Evolutionary conservation across 1,284 basidiomycete species (phyloP).

Genomic region (Laetiporus sulphureus): DNA sequence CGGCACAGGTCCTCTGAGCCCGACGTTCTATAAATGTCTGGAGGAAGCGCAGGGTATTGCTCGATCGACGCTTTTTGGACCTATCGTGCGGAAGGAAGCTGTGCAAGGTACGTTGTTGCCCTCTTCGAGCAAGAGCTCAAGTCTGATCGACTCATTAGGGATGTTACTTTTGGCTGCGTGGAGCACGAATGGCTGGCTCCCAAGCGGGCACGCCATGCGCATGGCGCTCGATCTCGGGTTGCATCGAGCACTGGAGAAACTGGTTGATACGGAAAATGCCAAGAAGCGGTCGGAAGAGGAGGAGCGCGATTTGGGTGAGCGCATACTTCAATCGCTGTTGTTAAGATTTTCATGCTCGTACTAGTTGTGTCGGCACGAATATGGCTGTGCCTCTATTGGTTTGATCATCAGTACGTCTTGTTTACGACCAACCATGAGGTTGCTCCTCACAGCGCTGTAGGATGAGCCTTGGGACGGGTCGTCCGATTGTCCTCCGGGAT

Average conservation of each 20-base stretch:
- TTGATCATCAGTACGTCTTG: constrained; percentile 79
- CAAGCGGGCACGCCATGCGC: constrained; percentile 87
- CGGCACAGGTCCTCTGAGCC: constrained; percentile 77
- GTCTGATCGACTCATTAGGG: constrained; percentile 34
- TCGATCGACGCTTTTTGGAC: constrained; percentile 86
- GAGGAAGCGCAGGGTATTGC: constrained; percentile 95
- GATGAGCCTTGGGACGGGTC: constrained; percentile 86
- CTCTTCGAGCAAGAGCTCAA: neutral
- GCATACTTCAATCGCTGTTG: neutral
- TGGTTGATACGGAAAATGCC: constrained; percentile 61
- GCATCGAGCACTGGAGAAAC: constrained; percentile 84
- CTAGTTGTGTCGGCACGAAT: constrained; percentile 86
- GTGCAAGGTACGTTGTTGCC: constrained; percentile 72
- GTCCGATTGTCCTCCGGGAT: constrained; percentile 84
- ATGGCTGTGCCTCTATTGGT: constrained; percentile 93
- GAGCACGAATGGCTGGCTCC: constrained; percentile 92
- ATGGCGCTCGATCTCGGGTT: constrained; percentile 93
- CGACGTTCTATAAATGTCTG: constrained; percentile 84
- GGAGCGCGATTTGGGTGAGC: constrained; percentile 76
- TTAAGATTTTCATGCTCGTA: constrained; percentile 4
- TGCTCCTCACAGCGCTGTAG: constrained; percentile 33
- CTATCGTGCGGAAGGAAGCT: constrained; percentile 88
- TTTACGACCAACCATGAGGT: constrained; percentile 5
- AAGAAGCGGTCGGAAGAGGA: constrained; percentile 74
- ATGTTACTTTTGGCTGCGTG: constrained; percentile 89